Conservation (phyloP, 2,329 filamentous ascomycete genomes). For the Penicillium brevicompactum region DNA sequence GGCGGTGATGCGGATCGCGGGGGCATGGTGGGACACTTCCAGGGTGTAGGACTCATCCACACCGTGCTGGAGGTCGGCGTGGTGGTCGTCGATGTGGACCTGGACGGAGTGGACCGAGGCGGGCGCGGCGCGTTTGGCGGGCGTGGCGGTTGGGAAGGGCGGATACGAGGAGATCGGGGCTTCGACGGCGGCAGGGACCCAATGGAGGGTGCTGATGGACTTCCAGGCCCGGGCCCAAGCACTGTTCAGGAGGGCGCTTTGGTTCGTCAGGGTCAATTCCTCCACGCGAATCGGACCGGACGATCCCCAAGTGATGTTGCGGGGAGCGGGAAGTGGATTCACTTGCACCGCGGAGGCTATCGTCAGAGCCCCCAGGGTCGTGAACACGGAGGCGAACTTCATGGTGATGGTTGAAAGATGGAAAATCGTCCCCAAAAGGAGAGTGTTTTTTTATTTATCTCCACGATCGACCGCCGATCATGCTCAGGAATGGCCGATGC, state of each 20-base stretch:
- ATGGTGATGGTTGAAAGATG: constrained; percentile 20
- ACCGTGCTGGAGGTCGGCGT: constrained; percentile 56
- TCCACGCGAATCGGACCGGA: constrained; percentile 52
- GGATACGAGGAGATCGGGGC: constrained; percentile 54
- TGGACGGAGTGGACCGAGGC: constrained; percentile 46
- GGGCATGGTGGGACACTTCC: constrained; percentile 43
- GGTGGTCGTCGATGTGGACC: constrained; percentile 48
- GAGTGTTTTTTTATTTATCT: constrained; percentile 17
- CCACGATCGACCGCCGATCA: constrained; percentile 16
- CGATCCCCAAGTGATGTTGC: constrained; percentile 55
- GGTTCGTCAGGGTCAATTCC: constrained; percentile 40
- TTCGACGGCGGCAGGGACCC: constrained; percentile 57
- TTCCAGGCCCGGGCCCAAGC: constrained; percentile 56
- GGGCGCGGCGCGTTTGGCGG: constrained; percentile 30
- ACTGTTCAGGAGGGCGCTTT: constrained; percentile 40
- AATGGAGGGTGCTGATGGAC: constrained; percentile 53
- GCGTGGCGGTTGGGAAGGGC: constrained; percentile 52
- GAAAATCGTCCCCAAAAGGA: no score
- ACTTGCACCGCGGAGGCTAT: constrained; percentile 50
- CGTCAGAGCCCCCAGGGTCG: constrained; percentile 36
- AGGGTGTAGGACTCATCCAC: constrained; percentile 61
- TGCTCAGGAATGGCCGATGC: constrained; percentile 12
- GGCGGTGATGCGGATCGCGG: constrained; percentile 49
- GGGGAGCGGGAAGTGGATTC: constrained; percentile 58
- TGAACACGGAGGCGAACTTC: constrained; percentile 29